phyloP scores from a whole-genome alignment of 345 rosid genomes.

The Gossypium longicalyx region DNA sequence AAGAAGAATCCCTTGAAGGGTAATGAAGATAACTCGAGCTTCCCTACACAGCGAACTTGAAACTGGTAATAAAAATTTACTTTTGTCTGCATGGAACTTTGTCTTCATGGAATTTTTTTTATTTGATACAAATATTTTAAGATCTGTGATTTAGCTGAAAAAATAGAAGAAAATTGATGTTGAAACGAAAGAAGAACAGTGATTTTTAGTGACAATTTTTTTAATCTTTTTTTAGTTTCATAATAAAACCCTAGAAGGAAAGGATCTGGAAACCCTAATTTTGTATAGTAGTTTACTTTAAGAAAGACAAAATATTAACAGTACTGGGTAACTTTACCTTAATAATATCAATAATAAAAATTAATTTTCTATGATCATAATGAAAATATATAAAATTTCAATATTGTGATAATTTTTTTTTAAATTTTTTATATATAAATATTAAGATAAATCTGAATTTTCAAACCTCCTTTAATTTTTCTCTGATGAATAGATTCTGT shows the following conservation, averaged over 20 bases:
- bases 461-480: too few relatives aligned
- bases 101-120: neutral
- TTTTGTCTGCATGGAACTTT: neutral
- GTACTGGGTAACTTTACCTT: slow-evolving; percentile 25
- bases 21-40: slow-evolving; percentile 30
- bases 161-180: too few relatives aligned
- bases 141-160: neutral
- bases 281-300: slow-evolving; percentile 15
- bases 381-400: neutral
- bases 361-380: slow-evolving; percentile 16
- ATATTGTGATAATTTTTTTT: too few relatives aligned
- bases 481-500: neutral
- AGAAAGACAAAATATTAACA: slow-evolving; percentile 14
- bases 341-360: slow-evolving; percentile 13
- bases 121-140: neutral
- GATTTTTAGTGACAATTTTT: too few relatives aligned
- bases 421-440: too few relatives aligned
- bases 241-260: slow-evolving; percentile 30
- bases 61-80: slow-evolving; percentile 20
- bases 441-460: too few relatives aligned
- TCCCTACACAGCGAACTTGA: slow-evolving; percentile 38
- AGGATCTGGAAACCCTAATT: slow-evolving; percentile 44
- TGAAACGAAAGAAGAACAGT: too few relatives aligned
- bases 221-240: neutral
- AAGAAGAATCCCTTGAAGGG: slow-evolving; percentile 36